Conservation (phyloP, 106 monocot genomes). For the Triglochin maritima region DNA sequence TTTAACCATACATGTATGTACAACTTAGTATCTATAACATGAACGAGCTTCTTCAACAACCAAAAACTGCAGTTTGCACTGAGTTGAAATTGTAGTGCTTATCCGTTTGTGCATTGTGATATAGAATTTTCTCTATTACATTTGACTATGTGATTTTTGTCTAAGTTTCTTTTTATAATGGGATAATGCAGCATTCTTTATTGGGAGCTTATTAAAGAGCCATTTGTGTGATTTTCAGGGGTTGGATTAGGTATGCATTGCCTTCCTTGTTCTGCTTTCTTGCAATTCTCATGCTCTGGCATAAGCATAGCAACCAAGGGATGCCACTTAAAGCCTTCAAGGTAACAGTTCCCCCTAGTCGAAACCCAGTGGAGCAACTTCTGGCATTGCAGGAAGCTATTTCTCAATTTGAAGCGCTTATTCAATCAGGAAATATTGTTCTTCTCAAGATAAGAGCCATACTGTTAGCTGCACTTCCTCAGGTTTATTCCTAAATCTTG, state of each 20-base stretch:
- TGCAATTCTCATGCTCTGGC: constrained; percentile 62
- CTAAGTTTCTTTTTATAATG: too few relatives aligned
- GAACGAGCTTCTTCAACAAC: too few relatives aligned
- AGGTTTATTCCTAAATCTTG: constrained; percentile 33
- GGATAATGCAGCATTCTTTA: too few relatives aligned
- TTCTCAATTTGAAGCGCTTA: constrained; percentile 55
- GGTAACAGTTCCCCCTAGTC: constrained; percentile 44
- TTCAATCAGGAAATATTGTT: constrained; percentile 63
- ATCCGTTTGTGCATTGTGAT: too few relatives aligned
- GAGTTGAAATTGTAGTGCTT: too few relatives aligned
- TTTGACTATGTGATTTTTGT: too few relatives aligned
- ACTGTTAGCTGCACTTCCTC: constrained; percentile 62
- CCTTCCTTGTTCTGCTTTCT: constrained; percentile 34
- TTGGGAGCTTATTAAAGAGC: too few relatives aligned
- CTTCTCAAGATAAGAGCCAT: constrained; percentile 90
- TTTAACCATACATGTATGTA: too few relatives aligned
- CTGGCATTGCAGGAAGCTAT: constrained; percentile 68
- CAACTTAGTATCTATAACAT: too few relatives aligned
- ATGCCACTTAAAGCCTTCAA: constrained; percentile 48
- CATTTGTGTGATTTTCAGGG: constrained; percentile 34
- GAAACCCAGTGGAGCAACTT: constrained; percentile 73
- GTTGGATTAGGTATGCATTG: constrained; percentile 59
- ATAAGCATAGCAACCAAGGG: constrained; percentile 44
- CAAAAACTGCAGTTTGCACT: too few relatives aligned
- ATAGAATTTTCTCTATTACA: too few relatives aligned